Evolutionary conservation across 1,139 yeast species (phyloP), one percentile per base, ranked within the genome.

Genomic region (Geotrichum siamense): DNA sequence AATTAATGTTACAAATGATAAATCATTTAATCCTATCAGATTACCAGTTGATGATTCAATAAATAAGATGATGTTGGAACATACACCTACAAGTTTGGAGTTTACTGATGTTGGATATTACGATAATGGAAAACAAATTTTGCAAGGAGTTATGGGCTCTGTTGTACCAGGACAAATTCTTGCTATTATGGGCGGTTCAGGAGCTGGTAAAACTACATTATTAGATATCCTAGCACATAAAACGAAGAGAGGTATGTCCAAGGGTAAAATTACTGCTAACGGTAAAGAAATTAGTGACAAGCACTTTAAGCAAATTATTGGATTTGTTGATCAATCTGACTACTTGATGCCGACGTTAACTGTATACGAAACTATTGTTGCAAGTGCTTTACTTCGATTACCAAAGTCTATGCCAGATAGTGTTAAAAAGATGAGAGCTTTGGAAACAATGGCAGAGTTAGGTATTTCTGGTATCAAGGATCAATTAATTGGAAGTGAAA

Each of bases 181-280:
- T 60, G 97, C 98, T 0, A 87, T 91, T 30, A 85, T 91, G 94
- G 98, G 98, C 35, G 96, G 96, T 2, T 87, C 96, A 0, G 98
- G 98, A 42, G 97, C 97, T 9, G 98, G 98, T 48, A 91, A 91
- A 60, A 89, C 98, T 0, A 91, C 98, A 0, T 65, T 91, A 37
- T 68, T 91, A 48, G 98, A 91, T 59, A 86, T 91, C 45, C 68
- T 91, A 48, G 97, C 97, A 1, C 82, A 81, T 40, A 91, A 91
- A 59, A 76, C 79, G 56, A 91, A 91, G 60, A 74, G 79, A 31
- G 98, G 98, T 2, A 53, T 54, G 1, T 73, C 77, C 6, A 52
- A 69, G 1, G 96, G 96, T 13, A 63, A 69, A 2, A 75, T 89
- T 20, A 76, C 72, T 52, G 77, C 87, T 25, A 91, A 91, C 60